Evolutionary conservation across 495 filamentous ascomycete species (phyloP).

Genomic region (Tuber calosporum): DNA sequence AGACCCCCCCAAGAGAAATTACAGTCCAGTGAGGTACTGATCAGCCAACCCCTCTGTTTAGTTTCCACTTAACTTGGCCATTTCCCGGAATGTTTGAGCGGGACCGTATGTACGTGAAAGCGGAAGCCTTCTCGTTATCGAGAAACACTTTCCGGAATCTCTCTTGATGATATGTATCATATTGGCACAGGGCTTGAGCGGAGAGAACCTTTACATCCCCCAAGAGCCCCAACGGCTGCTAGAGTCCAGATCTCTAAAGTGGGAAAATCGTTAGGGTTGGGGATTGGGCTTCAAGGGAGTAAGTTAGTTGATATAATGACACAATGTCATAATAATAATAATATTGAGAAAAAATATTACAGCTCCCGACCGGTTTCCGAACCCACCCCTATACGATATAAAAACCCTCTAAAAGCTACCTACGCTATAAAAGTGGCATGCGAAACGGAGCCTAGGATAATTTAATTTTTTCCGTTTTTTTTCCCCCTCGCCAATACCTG

Average conservation of each 20-base stretch:
- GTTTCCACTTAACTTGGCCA: not conserved
- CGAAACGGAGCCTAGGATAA: too few species aligned
- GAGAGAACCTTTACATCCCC: not conserved
- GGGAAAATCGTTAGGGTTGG: not conserved
- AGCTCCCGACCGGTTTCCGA: too few species aligned
- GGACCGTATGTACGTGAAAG: not conserved
- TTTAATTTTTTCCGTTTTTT: not conserved
- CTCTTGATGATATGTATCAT: not conserved
- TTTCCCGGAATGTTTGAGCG: not conserved
- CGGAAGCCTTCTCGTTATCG: not conserved
- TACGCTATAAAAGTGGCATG: too few species aligned
- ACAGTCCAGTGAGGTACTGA: not conserved
- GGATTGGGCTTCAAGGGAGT: not conserved
- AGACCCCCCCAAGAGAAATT: not conserved
- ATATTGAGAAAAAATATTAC: too few species aligned
- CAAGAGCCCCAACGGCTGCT: not conserved
- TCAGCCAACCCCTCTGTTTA: not conserved
- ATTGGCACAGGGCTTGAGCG: not conserved
- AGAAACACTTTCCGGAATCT: not conserved
- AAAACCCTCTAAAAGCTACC: too few species aligned
- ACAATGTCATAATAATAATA: too few species aligned
- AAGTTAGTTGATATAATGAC: too few species aligned
- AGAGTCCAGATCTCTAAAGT: not conserved
- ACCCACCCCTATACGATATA: too few species aligned
- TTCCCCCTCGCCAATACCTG: not conserved